Base-by-base conservation (phyloP, 192 early-diverging fungal species). In the Phycomyces blakesleeanus region DNA sequence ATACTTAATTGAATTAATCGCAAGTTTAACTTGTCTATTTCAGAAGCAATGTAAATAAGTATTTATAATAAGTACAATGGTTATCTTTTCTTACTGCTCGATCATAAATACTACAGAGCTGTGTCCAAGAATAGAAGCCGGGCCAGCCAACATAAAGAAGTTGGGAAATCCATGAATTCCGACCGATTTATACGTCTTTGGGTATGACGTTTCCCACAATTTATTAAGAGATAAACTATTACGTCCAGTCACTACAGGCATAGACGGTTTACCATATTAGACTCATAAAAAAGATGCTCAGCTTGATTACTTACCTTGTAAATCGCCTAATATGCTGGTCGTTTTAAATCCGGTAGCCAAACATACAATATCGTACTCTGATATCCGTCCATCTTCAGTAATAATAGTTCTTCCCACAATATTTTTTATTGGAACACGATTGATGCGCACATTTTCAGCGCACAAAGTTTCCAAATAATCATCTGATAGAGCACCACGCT, bases 341-440 rank as follows among this genome's bases (percentile, higher is more conserved):
- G 73, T 70, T 29, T 79, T 55, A 59, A 83, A 85, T 4, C 83
- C 83, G 15, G 83, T 85, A 11, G 81, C 83, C 18, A 78, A 56
- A 25, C 83, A 63, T 54, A 85, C n/a, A 14, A 78, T 75, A 52
- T 85, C 83, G 3, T 65, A 66, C 29, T 81, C 74, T 51, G 70
- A 64, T 15, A 44, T 27, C 14, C 50, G 72, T 14, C 71, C 75
- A 60, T 78, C 75, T 22, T 52, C 52, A 57, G 67, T 47, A 0
- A 53, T 59, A 20, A 81, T 27, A 10, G 66, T 80, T 24, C 69
- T 69, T 41, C 67, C 69, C 50, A 66, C 69, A 55, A 83, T 55
- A 20, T 51, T 39, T 2, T 49, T 10, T 15, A 83, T 82, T 5
- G 69, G 52, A 26, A 52, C 51, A n/a, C 65, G 71, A 26, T 75